Conservation (phyloP, 176 grass and related monocot genomes). For the Bonia amplexicaulis region DNA sequence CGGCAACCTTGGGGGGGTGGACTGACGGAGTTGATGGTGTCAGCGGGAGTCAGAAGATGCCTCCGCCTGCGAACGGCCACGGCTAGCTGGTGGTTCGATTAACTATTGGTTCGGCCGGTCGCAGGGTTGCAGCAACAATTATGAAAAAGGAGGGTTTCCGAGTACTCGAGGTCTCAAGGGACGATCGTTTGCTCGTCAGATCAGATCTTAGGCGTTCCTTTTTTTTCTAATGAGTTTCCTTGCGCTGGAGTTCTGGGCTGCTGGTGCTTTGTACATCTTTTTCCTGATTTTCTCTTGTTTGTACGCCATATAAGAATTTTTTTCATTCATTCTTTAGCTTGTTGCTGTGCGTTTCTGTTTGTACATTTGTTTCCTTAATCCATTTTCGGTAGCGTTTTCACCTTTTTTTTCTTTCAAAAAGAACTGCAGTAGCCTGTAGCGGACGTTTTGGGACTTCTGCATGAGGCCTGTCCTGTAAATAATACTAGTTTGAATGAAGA, state of each 20-base stretch:
- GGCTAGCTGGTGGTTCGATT: neutral
- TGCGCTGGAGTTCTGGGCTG: neutral
- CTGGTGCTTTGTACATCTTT: neutral
- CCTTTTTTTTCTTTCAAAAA: neutral
- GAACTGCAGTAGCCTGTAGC: too few species aligned
- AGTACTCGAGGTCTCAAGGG: too few species aligned
- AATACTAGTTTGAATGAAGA: too few species aligned
- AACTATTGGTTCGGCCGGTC: neutral
- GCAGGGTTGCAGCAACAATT: neutral
- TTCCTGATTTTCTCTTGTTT: neutral
- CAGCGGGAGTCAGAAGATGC: neutral
- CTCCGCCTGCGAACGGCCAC: neutral
- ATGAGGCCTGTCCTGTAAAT: too few species aligned
- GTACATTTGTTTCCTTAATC: neutral
- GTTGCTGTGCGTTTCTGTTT: neutral
- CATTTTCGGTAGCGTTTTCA: neutral
- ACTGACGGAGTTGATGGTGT: neutral
- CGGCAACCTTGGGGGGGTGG: neutral
- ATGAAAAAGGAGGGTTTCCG: neutral
- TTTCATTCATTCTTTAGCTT: neutral
- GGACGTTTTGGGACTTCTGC: neutral
- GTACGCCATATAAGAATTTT: neutral
- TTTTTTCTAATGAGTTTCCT: neutral
- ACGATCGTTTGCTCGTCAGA: neutral
- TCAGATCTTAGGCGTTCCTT: neutral